A percentile compares a stretch with the other conserved stretches of the same genome.
Evolutionary conservation across 208 protist genomes (phyloP).

Genomic region (Strigomonas culicis): DNA sequence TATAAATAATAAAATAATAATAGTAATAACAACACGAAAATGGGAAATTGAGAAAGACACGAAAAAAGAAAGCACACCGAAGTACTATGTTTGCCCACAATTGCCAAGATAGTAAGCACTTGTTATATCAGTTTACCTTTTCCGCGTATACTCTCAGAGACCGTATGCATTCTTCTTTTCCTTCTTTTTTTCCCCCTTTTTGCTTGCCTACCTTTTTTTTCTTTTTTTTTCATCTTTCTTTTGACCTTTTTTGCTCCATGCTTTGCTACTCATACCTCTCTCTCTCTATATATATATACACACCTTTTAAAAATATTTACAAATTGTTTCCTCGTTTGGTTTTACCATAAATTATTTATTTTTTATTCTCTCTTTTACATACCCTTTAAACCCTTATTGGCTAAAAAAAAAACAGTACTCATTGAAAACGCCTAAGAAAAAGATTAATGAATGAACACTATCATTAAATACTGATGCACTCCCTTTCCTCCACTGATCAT

Average conservation of each 20-base stretch:
- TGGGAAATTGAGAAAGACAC: too few species aligned
- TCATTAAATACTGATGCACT: background rate
- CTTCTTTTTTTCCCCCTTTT: constrained; percentile 9
- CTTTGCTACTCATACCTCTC: background rate
- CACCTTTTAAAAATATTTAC: background rate
- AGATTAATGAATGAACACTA: background rate
- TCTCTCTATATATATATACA: background rate
- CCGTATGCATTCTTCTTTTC: background rate
- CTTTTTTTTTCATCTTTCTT: background rate
- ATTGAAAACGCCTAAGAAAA: background rate
- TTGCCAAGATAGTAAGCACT: too few species aligned
- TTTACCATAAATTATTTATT: background rate
- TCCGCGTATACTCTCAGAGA: background rate
- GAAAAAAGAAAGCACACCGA: too few species aligned
- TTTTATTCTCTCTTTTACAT: constrained; percentile 13
- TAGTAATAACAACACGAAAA: too few species aligned
- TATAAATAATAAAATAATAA: too few species aligned
- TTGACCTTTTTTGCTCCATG: constrained; percentile 5
- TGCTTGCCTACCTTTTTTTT: constrained; percentile 6
- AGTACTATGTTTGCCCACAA: too few species aligned
- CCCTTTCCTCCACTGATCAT: too few species aligned
- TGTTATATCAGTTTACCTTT: background rate
- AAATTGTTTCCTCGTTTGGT: background rate
- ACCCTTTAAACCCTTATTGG: too few species aligned
- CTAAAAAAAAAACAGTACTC: constrained; percentile 9